Percentiles rank a stretch among this genome's conserved stretches.
Conservation (phyloP, 257 asterid genomes). For the Rauvolfia tetraphylla region DNA sequence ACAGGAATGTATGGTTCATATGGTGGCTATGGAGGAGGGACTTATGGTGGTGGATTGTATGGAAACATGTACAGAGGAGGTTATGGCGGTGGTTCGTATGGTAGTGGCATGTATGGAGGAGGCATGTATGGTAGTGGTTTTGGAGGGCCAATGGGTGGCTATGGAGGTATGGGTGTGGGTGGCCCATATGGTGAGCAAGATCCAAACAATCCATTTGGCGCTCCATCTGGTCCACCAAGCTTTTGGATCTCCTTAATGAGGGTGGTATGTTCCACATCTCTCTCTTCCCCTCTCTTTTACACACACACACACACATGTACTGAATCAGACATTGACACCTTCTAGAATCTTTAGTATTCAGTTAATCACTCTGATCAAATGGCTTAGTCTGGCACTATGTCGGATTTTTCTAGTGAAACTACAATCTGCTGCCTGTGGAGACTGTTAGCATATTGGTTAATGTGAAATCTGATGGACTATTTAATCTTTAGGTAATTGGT, state of each 20-base stretch:
- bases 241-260: slow-evolving; percentile 92
- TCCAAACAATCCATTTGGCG: slow-evolving; percentile 90
- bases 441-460: background rate
- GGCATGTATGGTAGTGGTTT: slow-evolving; percentile 70
- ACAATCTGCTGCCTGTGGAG: background rate
- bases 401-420: background rate
- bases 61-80: slow-evolving; percentile 95
- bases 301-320: background rate
- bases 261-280: slow-evolving; percentile 62
- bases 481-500: background rate
- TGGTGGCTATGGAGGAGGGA: slow-evolving; percentile 68
- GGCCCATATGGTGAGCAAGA: slow-evolving; percentile 81
- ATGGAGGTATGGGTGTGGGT: slow-evolving; percentile 78
- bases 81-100: slow-evolving; percentile 61
- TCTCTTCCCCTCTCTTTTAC: background rate
- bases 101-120: slow-evolving; percentile 78
- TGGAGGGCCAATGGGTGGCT: slow-evolving; percentile 60
- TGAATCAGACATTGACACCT: background rate
- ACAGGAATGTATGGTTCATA: slow-evolving; percentile 49
- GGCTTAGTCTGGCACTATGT: background rate
- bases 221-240: slow-evolving; percentile 79
- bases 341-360: background rate
- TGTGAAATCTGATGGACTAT: background rate
- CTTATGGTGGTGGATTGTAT: slow-evolving; percentile 73
- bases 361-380: background rate